These are phyloP conservation scores for Cichorium intybus DNA, from an alignment of 140 eudicot genomes.

Conservation along the genomic window DNA sequence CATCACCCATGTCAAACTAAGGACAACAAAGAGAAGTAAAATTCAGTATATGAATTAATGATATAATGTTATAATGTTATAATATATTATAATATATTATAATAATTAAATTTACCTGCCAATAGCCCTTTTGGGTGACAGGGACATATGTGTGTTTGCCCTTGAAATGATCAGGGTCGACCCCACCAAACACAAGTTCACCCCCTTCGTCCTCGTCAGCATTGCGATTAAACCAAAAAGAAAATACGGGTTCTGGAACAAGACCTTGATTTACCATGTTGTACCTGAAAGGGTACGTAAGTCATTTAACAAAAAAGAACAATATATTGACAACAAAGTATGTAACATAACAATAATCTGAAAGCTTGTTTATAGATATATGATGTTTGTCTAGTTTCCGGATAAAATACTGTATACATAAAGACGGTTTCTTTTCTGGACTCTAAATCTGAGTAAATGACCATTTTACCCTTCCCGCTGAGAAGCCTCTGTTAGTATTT, in stretches of 20 bases:
- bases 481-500: neutral
- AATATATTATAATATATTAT: too few relatives aligned
- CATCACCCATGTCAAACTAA: slow-evolving; percentile 88
- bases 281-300: slow-evolving; percentile 48
- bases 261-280: slow-evolving; percentile 91
- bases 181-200: slow-evolving; percentile 89
- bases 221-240: slow-evolving; percentile 87
- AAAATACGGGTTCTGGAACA: slow-evolving; percentile 69
- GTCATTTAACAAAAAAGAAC: slow-evolving; percentile 6
- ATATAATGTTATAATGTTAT: too few relatives aligned
- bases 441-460: neutral
- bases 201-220: slow-evolving; percentile 71
- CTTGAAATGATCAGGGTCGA: slow-evolving; percentile 76
- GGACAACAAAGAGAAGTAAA: slow-evolving; percentile 7
- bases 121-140: slow-evolving; percentile 75
- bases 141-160: slow-evolving; percentile 92
- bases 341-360: neutral
- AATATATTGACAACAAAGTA: slow-evolving; percentile 13
- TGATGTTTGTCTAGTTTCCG: too few relatives aligned
- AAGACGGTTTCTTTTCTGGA: neutral
- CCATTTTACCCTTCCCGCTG: neutral
- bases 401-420: too few relatives aligned
- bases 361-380: neutral
- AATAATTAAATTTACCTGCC: slow-evolving; percentile 58
- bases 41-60: slow-evolving; percentile 2